These are phyloP conservation scores for Aureobasidium sp. DNA, from an alignment of 2,329 filamentous ascomycete species.

Conservation along the genomic window DNA sequence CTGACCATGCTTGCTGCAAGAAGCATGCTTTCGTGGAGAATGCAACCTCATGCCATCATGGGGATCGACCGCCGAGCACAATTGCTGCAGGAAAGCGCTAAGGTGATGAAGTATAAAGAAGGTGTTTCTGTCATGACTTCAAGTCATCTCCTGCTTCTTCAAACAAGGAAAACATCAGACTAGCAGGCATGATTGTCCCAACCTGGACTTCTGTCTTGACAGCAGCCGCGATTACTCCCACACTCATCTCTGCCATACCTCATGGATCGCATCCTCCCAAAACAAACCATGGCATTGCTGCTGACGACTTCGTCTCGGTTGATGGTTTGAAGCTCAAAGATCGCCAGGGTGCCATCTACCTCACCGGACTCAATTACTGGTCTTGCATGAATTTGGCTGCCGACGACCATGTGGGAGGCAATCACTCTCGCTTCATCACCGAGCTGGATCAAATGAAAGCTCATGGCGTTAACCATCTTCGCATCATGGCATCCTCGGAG, in stretches of 20 bases:
- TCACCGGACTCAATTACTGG: conserved; percentile 36
- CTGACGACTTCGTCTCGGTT: conserved; percentile 30
- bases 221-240: neutral
- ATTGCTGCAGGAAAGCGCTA: neutral
- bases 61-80: neutral
- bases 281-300: conserved; percentile 8
- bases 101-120: neutral
- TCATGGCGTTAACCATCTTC: conserved; percentile 33
- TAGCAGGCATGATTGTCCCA: neutral
- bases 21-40: neutral
- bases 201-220: neutral
- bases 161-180: neutral
- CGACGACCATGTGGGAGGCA: conserved; percentile 28
- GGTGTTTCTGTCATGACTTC: neutral
- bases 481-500: conserved; percentile 34
- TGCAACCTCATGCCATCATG: conserved; percentile 7
- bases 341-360: conserved; percentile 28
- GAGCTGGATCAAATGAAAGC: conserved; percentile 35
- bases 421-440: conserved; percentile 29
- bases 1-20: neutral
- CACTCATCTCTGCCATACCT: neutral
- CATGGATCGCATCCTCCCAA: neutral
- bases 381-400: conserved; percentile 34
- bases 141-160: neutral
- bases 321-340: conserved; percentile 28